Percentiles rank a stretch among this genome's conserved stretches.
These are phyloP conservation scores for Tricholoma flavovirens DNA, from an alignment of 768 basidiomycete species.

Conservation along the genomic window DNA sequence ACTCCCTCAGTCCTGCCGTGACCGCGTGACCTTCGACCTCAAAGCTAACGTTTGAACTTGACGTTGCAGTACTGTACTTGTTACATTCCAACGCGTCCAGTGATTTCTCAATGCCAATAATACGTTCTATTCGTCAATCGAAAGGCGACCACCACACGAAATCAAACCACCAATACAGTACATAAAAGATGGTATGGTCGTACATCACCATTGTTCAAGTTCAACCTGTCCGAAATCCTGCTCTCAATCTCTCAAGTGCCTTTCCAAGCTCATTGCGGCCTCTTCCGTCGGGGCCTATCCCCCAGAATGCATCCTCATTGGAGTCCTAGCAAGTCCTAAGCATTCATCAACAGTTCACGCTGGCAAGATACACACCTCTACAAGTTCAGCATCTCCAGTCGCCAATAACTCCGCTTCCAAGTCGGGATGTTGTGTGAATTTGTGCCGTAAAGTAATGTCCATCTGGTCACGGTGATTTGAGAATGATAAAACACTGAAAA, in stretches of 20 bases:
- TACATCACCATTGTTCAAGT: background rate
- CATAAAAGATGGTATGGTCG: too few relatives aligned
- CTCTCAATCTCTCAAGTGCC: constrained; percentile 56
- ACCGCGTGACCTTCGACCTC: too few relatives aligned
- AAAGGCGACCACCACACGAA: too few relatives aligned
- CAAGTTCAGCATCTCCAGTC: constrained; percentile 61
- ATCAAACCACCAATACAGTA: too few relatives aligned
- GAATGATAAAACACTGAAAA: background rate
- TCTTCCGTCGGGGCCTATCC: constrained; percentile 53
- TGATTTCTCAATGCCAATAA: background rate
- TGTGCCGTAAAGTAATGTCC: constrained; percentile 57
- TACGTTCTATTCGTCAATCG: too few relatives aligned
- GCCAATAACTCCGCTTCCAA: constrained; percentile 51
- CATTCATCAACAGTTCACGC: background rate
- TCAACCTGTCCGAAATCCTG: constrained; percentile 34
- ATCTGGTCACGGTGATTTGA: constrained; percentile 38
- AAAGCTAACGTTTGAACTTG: too few relatives aligned
- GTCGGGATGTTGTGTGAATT: constrained; percentile 65
- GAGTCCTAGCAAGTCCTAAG: constrained; percentile 42
- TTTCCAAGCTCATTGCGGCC: constrained; percentile 75
- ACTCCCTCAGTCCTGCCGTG: too few relatives aligned
- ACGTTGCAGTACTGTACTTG: too few relatives aligned
- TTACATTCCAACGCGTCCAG: background rate
- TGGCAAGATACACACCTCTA: constrained; percentile 44
- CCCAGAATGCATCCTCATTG: constrained; percentile 72